These are phyloP conservation scores for Lizonia empirigonia DNA, from an alignment of 2,329 filamentous ascomycete genomes.

Conservation along the genomic window DNA sequence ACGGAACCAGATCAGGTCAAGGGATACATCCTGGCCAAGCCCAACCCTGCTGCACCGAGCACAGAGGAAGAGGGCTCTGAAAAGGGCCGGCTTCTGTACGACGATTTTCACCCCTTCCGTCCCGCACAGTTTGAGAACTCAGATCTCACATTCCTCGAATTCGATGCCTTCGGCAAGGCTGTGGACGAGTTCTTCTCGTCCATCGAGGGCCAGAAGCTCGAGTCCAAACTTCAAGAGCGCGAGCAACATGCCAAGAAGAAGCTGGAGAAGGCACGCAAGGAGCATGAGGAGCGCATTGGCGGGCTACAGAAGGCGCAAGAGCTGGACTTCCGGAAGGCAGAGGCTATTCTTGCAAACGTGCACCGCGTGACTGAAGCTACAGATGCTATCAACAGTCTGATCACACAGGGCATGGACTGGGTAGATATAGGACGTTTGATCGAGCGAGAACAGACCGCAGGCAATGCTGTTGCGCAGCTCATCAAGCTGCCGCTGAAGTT, in stretches of 20 bases:
- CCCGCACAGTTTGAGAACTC: slow-evolving; percentile 79
- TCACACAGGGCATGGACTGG: slow-evolving; percentile 97
- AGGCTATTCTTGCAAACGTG: slow-evolving; percentile 86
- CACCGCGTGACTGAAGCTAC: slow-evolving; percentile 92
- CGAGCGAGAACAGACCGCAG: slow-evolving; percentile 79
- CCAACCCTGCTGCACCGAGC: slow-evolving; percentile 42
- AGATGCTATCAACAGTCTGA: slow-evolving; percentile 88
- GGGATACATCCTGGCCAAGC: slow-evolving; percentile 87
- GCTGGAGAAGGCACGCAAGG: slow-evolving; percentile 79
- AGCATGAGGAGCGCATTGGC: slow-evolving; percentile 84
- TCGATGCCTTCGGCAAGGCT: slow-evolving; percentile 86
- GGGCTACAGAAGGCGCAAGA: slow-evolving; percentile 81
- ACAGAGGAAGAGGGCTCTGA: slow-evolving; percentile 52
- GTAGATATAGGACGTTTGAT: slow-evolving; percentile 86
- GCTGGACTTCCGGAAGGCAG: slow-evolving; percentile 84
- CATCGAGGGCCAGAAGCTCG: slow-evolving; percentile 88
- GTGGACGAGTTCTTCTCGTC: slow-evolving; percentile 98
- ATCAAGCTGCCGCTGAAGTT: slow-evolving; percentile 89
- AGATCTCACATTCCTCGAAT: slow-evolving; percentile 71
- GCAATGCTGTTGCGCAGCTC: slow-evolving; percentile 83
- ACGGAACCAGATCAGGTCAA: slow-evolving; percentile 68
- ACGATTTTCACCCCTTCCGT: slow-evolving; percentile 93
- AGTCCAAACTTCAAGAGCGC: slow-evolving; percentile 79
- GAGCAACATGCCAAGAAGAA: slow-evolving; percentile 83
- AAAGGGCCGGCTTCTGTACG: slow-evolving; percentile 68